Percentiles rank a stretch among this genome's conserved stretches.
Conservation (phyloP, 108 stramenopile species). For the Epipyxis sp. region DNA sequence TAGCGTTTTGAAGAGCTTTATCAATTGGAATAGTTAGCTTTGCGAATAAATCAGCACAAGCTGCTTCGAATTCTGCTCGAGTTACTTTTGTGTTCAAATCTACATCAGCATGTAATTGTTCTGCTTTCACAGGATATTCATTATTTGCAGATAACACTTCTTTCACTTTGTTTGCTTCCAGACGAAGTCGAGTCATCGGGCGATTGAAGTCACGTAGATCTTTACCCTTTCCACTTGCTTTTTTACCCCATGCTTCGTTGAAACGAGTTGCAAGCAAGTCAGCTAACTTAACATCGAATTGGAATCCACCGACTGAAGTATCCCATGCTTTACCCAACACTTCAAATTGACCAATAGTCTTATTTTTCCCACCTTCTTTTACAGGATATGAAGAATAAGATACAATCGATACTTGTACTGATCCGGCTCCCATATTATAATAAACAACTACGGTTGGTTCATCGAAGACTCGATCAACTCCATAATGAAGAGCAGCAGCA, state of each 20-base stretch:
- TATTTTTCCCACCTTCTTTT: conserved; percentile 70
- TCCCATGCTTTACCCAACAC: conserved; percentile 93
- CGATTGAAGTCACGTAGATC: conserved; percentile 75
- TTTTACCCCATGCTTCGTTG: conserved; percentile 73
- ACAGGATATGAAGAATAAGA: conserved; percentile 66
- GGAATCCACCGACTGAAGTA: conserved; percentile 75
- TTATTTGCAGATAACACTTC: conserved; percentile 92
- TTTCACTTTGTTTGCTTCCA: conserved; percentile 92
- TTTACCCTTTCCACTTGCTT: conserved; percentile 54
- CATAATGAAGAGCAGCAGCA: conserved; percentile 93
- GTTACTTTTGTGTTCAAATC: conserved; percentile 74
- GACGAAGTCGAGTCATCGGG: conserved; percentile 90
- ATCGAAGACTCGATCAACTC: conserved; percentile 84
- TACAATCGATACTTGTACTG: conserved; percentile 79
- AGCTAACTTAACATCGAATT: conserved; percentile 79
- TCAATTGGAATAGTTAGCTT: conserved; percentile 72
- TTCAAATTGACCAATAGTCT: conserved; percentile 81
- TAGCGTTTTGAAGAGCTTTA: conserved; percentile 62
- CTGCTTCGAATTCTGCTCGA: conserved; percentile 79
- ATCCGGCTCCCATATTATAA: conserved; percentile 94
- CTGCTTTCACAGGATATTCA: conserved; percentile 89
- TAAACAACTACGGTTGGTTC: conserved; percentile 75
- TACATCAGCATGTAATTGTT: conserved; percentile 76
- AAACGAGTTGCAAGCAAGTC: conserved; percentile 88
- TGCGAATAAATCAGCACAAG: conserved; percentile 73